These are phyloP conservation scores for Phytophthora crassamura DNA, from an alignment of 352 stramenopile species.

Conservation along the genomic window DNA sequence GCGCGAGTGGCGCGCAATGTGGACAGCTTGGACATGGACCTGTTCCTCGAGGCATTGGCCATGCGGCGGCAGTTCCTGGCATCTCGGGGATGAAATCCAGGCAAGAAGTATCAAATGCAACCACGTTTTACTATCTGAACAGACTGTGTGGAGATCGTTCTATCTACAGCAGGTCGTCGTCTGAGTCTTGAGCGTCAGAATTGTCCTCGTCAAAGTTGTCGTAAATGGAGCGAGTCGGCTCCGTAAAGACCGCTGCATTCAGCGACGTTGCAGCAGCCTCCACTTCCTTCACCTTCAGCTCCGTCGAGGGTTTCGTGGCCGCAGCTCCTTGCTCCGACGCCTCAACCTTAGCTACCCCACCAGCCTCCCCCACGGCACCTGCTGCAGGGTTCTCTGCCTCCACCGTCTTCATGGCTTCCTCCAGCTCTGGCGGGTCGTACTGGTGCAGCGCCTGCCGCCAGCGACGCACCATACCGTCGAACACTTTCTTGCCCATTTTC, in stretches of 20 bases:
- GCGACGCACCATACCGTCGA: conserved; percentile 76
- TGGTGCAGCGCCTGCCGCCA: conserved; percentile 86
- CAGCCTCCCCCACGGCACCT: neutral
- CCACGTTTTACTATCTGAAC: conserved; percentile 18
- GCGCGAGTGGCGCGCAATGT: conserved; percentile 80
- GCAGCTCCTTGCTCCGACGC: neutral
- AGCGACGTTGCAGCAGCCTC: neutral
- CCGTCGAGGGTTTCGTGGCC: conserved; percentile 2
- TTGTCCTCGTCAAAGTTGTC: conserved; percentile 78
- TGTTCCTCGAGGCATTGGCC: conserved; percentile 77
- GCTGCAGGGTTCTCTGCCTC: neutral
- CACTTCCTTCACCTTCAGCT: neutral
- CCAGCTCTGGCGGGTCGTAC: conserved; percentile 79
- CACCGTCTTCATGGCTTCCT: conserved; percentile 17
- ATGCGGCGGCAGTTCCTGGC: conserved; percentile 80
- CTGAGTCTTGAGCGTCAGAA: conserved; percentile 52
- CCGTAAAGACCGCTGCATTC: neutral
- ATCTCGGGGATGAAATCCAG: conserved; percentile 25
- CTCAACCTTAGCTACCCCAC: neutral
- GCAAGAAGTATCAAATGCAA: conserved; percentile 11
- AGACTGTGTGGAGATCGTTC: conserved; percentile 1
- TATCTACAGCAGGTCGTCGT: conserved; percentile 78
- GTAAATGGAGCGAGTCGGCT: conserved; percentile 57
- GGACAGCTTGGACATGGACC: conserved; percentile 79
- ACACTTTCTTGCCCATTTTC: conserved; percentile 82